A percentile compares a stretch with the other conserved stretches of the same genome.
Conservation (phyloP, 805 yeast species). For the Ogataea allantospora region DNA sequence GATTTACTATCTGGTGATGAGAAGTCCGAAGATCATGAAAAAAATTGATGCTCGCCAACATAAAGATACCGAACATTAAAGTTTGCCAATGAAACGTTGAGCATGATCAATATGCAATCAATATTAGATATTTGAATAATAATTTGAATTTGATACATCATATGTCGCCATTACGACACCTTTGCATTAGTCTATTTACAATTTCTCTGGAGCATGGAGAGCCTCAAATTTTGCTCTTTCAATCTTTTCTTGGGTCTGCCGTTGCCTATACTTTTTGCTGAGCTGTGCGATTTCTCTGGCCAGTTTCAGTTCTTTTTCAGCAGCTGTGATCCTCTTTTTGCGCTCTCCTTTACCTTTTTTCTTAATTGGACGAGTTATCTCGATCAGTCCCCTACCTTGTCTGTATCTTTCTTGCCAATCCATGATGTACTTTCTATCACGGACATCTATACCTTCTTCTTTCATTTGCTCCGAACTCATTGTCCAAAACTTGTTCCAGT, state of each 20-base stretch:
- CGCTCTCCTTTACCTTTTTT: constrained; percentile 93
- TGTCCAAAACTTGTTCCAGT: constrained; percentile 65
- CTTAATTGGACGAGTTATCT: constrained; percentile 57
- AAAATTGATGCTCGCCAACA: too few species aligned
- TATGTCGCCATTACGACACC: too few species aligned
- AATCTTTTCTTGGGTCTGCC: neutral
- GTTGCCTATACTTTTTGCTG: constrained; percentile 24
- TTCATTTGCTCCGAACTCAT: constrained; percentile 59
- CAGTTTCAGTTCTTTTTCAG: constrained; percentile 57
- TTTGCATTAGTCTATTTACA: neutral
- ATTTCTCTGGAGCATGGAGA: neutral
- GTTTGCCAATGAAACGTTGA: too few species aligned
- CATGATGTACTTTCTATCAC: constrained; percentile 69
- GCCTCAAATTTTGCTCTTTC: neutral
- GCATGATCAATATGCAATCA: too few species aligned
- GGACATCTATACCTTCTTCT: constrained; percentile 71
- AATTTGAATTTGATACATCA: too few species aligned
- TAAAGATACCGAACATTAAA: too few species aligned
- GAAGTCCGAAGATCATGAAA: constrained; percentile 20
- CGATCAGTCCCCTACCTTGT: constrained; percentile 50
- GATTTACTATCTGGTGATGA: constrained; percentile 17
- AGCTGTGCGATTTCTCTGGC: constrained; percentile 38
- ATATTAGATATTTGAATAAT: too few species aligned
- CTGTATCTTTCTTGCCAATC: constrained; percentile 69
- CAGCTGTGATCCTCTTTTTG: constrained; percentile 62